These are phyloP conservation scores for Protostelium mycophagum DNA, from an alignment of 78 protist genomes.

Conservation along the genomic window DNA sequence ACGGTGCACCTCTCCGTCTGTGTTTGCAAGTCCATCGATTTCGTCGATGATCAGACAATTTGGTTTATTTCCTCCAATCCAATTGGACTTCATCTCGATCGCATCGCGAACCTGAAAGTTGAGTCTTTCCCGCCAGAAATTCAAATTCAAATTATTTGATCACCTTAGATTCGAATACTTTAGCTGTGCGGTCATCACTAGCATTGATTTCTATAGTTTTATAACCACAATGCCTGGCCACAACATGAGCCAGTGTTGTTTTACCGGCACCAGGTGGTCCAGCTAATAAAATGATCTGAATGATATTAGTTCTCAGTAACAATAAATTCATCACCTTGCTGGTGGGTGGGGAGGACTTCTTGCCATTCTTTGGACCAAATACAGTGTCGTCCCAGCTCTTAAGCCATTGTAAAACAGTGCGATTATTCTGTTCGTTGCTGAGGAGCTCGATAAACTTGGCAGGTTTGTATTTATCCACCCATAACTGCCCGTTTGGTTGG, in stretches of 20 bases:
- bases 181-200: conserved; percentile 61
- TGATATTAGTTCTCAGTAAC: background rate
- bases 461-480: background rate
- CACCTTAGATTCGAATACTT: conserved; percentile 28
- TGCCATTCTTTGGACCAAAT: background rate
- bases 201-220: conserved; percentile 62
- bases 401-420: background rate
- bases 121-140: background rate
- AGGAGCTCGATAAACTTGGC: background rate
- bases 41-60: conserved; percentile 78
- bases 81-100: conserved; percentile 30
- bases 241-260: conserved; percentile 85
- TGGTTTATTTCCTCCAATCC: conserved; percentile 30
- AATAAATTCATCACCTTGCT: background rate
- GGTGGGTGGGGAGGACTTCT: background rate
- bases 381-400: background rate
- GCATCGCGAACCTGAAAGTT: conserved; percentile 5
- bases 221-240: conserved; percentile 77
- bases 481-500: background rate
- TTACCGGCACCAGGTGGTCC: conserved; percentile 95
- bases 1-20: background rate
- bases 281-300: conserved; percentile 44
- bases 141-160: background rate
- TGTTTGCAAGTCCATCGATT: conserved; percentile 76
- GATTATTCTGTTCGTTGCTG: background rate